phyloP scores from a whole-genome alignment of 805 yeast species.

The Wickerhamiella kazuoi region DNA sequence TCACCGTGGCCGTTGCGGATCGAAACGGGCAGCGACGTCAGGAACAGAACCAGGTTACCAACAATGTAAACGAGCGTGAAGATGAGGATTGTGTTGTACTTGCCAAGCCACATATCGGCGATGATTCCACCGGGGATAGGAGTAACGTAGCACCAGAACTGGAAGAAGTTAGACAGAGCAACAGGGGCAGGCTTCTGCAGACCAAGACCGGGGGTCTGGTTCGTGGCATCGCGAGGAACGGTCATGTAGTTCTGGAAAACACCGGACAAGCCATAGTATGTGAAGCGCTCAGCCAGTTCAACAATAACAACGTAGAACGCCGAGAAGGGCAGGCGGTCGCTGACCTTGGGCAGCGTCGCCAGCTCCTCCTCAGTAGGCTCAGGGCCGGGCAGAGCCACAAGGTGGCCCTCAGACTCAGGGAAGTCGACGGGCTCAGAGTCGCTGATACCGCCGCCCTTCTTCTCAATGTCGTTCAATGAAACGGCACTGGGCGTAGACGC shows the following conservation, averaged over 20 bases:
- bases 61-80: constrained; percentile 41
- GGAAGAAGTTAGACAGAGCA: constrained; percentile 56
- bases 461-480: no score
- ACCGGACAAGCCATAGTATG: constrained; percentile 62
- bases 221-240: constrained; percentile 20
- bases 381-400: constrained; percentile 4
- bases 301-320: constrained; percentile 51
- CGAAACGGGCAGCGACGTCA: constrained; percentile 51
- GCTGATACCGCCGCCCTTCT: no score
- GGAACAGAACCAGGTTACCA: constrained; percentile 47
- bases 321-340: constrained; percentile 34
- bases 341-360: constrained; percentile 33
- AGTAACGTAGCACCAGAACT: constrained; percentile 67
- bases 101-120: constrained; percentile 61
- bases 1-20: constrained; percentile 24
- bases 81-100: constrained; percentile 46
- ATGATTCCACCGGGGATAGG: constrained; percentile 63
- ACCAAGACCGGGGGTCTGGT: constrained; percentile 28
- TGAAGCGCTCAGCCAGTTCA: constrained; percentile 66
- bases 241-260: constrained; percentile 71
- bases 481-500: neutral
- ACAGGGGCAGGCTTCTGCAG: constrained; percentile 48
- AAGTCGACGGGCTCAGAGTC: no score
- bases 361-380: constrained; percentile 37
- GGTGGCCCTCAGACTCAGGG: no score